Evolutionary conservation across 768 basidiomycete genomes (phyloP).

Genomic region (Termitomyces sp.): DNA sequence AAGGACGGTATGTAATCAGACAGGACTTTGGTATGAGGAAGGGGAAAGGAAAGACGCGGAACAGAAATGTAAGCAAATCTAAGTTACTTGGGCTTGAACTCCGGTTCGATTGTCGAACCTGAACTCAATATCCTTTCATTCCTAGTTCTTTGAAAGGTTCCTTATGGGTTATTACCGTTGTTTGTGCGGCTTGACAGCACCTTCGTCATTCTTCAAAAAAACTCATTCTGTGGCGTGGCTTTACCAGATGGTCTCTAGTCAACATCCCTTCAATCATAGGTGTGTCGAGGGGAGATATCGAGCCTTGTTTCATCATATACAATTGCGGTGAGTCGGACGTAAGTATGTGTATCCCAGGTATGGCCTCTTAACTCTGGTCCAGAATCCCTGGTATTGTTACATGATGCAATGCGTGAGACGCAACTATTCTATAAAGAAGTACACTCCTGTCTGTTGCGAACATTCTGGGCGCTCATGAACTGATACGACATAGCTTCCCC

Average conservation of each 20-base stretch:
- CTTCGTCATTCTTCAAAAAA: background rate
- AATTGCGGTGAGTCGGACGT: background rate
- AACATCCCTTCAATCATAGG: slow-evolving; percentile 6
- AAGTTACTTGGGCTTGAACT: background rate
- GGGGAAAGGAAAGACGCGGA: slow-evolving; percentile 2
- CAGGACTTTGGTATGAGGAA: slow-evolving; percentile 5
- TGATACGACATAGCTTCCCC: slow-evolving; percentile 1
- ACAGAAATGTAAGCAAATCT: slow-evolving; percentile 4
- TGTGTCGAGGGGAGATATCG: slow-evolving; percentile 6
- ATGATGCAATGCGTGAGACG: slow-evolving; percentile 5
- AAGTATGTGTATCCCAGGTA: background rate
- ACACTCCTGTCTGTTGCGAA: background rate
- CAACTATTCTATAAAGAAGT: slow-evolving; percentile 7
- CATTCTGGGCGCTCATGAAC: background rate
- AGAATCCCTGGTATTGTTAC: slow-evolving; percentile 2
- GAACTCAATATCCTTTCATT: background rate
- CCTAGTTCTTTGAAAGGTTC: slow-evolving; percentile 7
- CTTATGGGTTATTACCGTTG: slow-evolving; percentile 10
- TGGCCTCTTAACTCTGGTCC: background rate
- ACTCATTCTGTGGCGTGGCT: background rate
- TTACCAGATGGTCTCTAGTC: slow-evolving; percentile 5
- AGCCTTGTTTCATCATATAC: slow-evolving; percentile 9
- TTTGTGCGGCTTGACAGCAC: background rate
- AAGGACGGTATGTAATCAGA: slow-evolving; percentile 6
- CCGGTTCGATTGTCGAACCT: background rate